phyloP scores from a whole-genome alignment of 768 basidiomycete genomes.

The Sarcomyxa edulis region DNA sequence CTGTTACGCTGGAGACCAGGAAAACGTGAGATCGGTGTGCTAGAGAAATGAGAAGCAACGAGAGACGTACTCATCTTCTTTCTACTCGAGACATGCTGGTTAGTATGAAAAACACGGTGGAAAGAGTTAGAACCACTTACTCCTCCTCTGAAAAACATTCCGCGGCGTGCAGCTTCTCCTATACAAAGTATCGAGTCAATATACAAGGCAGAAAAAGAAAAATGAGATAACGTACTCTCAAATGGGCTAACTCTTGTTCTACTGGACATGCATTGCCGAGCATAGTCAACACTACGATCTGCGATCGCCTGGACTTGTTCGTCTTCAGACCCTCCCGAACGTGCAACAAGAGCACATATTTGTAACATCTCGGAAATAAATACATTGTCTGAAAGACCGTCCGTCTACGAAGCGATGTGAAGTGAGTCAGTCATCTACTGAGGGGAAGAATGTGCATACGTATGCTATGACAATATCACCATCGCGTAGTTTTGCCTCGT shows the following conservation, averaged over 20 bases:
- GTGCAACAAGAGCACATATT: constrained; percentile 63
- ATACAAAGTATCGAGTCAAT: constrained; percentile 1
- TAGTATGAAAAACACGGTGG: constrained; percentile 4
- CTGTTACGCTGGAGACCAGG: constrained; percentile 50
- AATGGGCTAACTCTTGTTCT: constrained; percentile 67
- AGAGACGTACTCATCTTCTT: no score
- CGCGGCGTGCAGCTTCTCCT: constrained; percentile 64
- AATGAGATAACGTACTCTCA: constrained; percentile 43
- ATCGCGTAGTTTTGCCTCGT: constrained; percentile 38
- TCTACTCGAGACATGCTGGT: constrained; percentile 6
- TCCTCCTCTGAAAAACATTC: constrained; percentile 64
- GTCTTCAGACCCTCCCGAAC: constrained; percentile 51
- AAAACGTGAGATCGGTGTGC: constrained; percentile 79
- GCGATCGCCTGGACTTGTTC: constrained; percentile 66
- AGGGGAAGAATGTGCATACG: constrained; percentile 20
- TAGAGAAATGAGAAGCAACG: constrained; percentile 20
- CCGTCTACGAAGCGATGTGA: constrained; percentile 31
- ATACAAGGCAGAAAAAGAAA: background rate
- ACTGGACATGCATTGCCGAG: constrained; percentile 65
- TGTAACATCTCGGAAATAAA: constrained; percentile 66
- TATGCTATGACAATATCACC: constrained; percentile 50
- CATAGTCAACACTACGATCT: constrained; percentile 65
- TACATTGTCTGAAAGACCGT: constrained; percentile 54
- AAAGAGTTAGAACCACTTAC: constrained; percentile 58
- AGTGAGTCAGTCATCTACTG: constrained; percentile 19